A percentile compares a stretch with the other conserved stretches of the same genome.
Conservation (phyloP, 1,139 yeast species). For the Magnusiomyces fungicola region DNA sequence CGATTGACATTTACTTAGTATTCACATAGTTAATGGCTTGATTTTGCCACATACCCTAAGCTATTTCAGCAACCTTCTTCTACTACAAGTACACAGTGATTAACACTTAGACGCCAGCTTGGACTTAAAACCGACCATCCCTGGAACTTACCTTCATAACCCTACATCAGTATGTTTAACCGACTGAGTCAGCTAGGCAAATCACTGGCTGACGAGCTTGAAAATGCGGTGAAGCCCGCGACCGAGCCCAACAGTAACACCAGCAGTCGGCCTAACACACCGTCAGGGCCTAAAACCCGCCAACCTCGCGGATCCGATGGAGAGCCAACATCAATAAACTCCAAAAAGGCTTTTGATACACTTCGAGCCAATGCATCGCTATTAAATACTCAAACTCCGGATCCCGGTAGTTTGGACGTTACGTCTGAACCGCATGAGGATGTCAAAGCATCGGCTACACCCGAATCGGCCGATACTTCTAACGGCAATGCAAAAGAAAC, state of each 20-base stretch:
- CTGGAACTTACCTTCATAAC: background rate
- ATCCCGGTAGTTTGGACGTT: constrained; percentile 1
- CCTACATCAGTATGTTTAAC: constrained; percentile 43
- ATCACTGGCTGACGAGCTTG: constrained; percentile 56
- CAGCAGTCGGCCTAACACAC: background rate
- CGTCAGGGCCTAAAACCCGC: background rate
- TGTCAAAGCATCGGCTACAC: background rate
- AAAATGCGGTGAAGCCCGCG: constrained; percentile 26
- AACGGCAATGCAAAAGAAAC: background rate
- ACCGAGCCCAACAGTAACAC: constrained; percentile 3
- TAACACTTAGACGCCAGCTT: background rate
- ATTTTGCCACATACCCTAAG: too few species aligned
- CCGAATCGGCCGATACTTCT: background rate
- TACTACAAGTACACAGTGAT: background rate
- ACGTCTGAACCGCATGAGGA: background rate
- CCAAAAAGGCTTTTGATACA: constrained; percentile 14
- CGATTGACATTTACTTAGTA: too few species aligned
- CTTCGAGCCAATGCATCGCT: constrained; percentile 11
- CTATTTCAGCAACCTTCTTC: background rate
- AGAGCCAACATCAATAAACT: constrained; percentile 1
- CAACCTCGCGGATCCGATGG: background rate
- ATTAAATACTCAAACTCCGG: constrained; percentile 1
- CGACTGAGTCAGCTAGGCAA: constrained; percentile 55
- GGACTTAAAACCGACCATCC: background rate
- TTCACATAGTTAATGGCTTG: too few species aligned